Evolutionary conservation across 2,329 filamentous ascomycete species (phyloP).

Genomic region (Botrytis fragariae): DNA sequence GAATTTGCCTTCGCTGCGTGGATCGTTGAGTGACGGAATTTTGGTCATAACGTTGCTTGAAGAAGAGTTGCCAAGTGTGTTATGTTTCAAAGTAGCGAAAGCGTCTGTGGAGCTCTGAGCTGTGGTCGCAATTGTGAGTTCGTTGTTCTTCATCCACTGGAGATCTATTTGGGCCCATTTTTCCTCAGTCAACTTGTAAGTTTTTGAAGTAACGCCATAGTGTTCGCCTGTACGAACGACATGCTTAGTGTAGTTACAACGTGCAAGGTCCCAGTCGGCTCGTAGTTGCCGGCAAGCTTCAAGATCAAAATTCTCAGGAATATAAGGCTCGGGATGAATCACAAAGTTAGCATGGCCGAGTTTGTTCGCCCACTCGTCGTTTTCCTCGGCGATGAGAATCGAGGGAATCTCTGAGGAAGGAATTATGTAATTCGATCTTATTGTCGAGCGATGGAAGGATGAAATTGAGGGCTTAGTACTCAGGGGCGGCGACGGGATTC

Average conservation of each 20-base stretch:
- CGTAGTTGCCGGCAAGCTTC: slow-evolving; percentile 61
- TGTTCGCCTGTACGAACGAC: slow-evolving; percentile 85
- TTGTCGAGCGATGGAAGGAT: slow-evolving; percentile 58
- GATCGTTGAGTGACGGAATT: slow-evolving; percentile 67
- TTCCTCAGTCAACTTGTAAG: slow-evolving; percentile 77
- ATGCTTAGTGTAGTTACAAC: slow-evolving; percentile 85
- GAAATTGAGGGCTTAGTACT: slow-evolving; percentile 75
- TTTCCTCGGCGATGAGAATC: slow-evolving; percentile 65
- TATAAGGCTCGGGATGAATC: slow-evolving; percentile 78
- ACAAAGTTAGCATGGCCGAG: slow-evolving; percentile 93
- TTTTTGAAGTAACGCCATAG: slow-evolving; percentile 86
- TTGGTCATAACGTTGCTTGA: slow-evolving; percentile 53
- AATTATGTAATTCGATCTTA: slow-evolving; percentile 46
- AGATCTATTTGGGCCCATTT: slow-evolving; percentile 84
- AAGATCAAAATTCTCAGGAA: slow-evolving; percentile 58
- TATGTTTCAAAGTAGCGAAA: slow-evolving; percentile 45
- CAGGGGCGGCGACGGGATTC: slow-evolving; percentile 66
- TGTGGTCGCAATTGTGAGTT: slow-evolving; percentile 57
- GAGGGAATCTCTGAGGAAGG: slow-evolving; percentile 58
- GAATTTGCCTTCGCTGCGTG: slow-evolving; percentile 73
- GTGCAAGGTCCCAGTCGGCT: slow-evolving; percentile 77
- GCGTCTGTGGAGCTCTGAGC: slow-evolving; percentile 43
- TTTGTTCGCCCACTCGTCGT: slow-evolving; percentile 79
- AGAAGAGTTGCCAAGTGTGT: slow-evolving; percentile 45
- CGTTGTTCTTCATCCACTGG: slow-evolving; percentile 69